A percentile compares a stretch with the other conserved stretches of the same genome.
Conservation (phyloP, 2,329 filamentous ascomycete species). For the Trichoderma cornu-damae region DNA sequence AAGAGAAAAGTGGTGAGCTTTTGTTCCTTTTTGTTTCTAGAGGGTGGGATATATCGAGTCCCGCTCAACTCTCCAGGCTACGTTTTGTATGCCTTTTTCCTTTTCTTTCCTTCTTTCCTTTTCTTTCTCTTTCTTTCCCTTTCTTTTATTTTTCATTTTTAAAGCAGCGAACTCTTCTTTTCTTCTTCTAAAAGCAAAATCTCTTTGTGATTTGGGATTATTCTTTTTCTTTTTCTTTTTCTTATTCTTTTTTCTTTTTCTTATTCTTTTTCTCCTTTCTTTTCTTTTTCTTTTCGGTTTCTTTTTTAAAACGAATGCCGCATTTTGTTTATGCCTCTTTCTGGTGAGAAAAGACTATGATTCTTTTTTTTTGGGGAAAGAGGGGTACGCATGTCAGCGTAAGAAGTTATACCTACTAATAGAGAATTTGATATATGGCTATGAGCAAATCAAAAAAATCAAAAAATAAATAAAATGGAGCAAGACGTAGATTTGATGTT, state of each 20-base stretch:
- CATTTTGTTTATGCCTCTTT: background rate
- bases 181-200: constrained; percentile 11
- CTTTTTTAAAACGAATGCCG: background rate
- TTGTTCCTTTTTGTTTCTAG: background rate
- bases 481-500: background rate
- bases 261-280: background rate
- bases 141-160: background rate
- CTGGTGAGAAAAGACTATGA: background rate
- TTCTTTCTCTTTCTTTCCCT: too few species aligned
- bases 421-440: constrained; percentile 17
- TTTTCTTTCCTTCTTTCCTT: background rate
- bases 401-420: constrained; percentile 19
- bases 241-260: background rate
- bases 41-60: background rate
- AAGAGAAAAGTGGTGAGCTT: constrained; percentile 5
- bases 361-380: background rate
- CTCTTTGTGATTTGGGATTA: background rate
- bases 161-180: constrained; percentile 12
- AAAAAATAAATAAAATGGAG: background rate
- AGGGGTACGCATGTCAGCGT: constrained; percentile 6
- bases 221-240: background rate
- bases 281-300: background rate
- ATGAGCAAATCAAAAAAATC: background rate
- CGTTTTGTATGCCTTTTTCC: constrained; percentile 4
- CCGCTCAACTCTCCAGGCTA: background rate